phyloP scores from a whole-genome alignment of 2,329 filamentous ascomycete genomes.

The Scedosporium apiospermum region DNA sequence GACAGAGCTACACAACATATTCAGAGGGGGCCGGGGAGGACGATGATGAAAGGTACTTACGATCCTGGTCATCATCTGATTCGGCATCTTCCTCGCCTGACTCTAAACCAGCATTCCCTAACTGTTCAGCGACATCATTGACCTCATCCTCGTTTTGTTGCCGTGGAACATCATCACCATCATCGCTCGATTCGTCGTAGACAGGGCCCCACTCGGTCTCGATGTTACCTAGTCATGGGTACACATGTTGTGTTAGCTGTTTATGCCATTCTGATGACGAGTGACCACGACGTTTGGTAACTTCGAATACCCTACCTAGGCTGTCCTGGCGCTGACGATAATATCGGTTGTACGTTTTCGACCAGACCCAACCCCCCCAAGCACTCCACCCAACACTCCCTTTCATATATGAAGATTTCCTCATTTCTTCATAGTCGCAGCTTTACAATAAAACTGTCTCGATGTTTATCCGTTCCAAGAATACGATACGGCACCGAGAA shows the following conservation, averaged over 20 bases:
- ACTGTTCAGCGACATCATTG: background rate
- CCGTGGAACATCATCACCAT: background rate
- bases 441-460: background rate
- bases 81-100: conserved; percentile 5
- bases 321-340: conserved; percentile 19
- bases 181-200: background rate
- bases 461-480: background rate
- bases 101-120: conserved; percentile 4
- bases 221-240: background rate
- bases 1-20: background rate
- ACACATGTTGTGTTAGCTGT: background rate
- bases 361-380: conserved; percentile 21
- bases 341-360: conserved; percentile 14
- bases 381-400: conserved; percentile 4
- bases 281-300: background rate
- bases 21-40: background rate
- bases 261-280: conserved; percentile 4
- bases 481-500: background rate
- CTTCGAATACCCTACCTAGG: conserved; percentile 15
- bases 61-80: background rate
- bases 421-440: conserved; percentile 8
- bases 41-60: background rate
- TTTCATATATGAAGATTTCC: background rate
- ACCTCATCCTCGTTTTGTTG: background rate
- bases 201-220: conserved; percentile 3